Evolutionary conservation across 2,329 filamentous ascomycete genomes (phyloP).

Genomic region (Pyricularia sp.): DNA sequence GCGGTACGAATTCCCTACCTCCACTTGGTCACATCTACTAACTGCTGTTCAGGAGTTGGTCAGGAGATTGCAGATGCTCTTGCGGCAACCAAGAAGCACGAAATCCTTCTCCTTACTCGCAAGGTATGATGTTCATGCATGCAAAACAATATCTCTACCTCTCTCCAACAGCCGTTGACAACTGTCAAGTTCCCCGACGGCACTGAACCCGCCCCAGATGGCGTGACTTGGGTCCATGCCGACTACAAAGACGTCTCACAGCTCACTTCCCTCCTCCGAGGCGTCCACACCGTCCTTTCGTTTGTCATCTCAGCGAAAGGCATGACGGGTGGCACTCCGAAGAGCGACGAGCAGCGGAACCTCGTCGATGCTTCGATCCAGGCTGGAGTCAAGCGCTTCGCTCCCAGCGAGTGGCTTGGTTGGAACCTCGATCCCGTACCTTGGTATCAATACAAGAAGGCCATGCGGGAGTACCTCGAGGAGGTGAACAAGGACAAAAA

Average conservation of each 20-base stretch:
- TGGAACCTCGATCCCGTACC: slow-evolving; percentile 22
- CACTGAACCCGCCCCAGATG: background rate
- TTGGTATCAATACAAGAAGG: slow-evolving; percentile 38
- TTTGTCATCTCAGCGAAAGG: background rate
- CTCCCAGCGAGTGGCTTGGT: slow-evolving; percentile 43
- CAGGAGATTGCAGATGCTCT: slow-evolving; percentile 7
- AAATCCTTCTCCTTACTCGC: slow-evolving; percentile 6
- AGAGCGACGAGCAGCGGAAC: background rate
- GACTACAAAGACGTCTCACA: slow-evolving; percentile 1
- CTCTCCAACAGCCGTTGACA: background rate
- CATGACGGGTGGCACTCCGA: background rate
- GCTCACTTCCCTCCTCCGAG: slow-evolving; percentile 3
- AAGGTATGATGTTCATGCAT: background rate
- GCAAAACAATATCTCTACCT: too few relatives aligned
- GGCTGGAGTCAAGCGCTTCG: slow-evolving; percentile 47
- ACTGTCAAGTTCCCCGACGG: background rate
- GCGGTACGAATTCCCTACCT: slow-evolving; percentile 3
- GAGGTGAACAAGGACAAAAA: slow-evolving; percentile 30
- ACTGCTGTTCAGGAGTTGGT: slow-evolving; percentile 5
- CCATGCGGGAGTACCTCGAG: slow-evolving; percentile 33
- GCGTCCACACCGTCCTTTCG: slow-evolving; percentile 4
- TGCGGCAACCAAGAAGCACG: slow-evolving; percentile 5
- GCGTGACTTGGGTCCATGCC: slow-evolving; percentile 2
- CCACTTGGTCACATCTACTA: background rate
- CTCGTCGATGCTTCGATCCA: slow-evolving; percentile 46